These are phyloP conservation scores for Raphidocelis subcapitata DNA, from an alignment of 139 green algal species.

Conservation along the genomic window DNA sequence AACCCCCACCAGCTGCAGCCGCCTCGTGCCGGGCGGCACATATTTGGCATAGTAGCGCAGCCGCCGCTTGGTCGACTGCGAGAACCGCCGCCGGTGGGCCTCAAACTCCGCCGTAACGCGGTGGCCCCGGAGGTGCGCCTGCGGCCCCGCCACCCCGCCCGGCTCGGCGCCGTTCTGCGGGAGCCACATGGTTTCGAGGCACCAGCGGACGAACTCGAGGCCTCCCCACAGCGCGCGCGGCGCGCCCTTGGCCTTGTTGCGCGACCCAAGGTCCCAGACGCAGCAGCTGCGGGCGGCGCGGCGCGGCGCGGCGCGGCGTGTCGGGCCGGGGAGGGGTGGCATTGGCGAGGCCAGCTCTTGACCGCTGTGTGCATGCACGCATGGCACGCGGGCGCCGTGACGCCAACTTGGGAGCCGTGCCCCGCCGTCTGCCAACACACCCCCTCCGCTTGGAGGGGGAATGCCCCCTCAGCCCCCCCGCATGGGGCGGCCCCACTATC, in stretches of 20 bases:
- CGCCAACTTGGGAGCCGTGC: neutral
- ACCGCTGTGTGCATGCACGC: neutral
- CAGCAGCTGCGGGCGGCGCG: slow-evolving; percentile 44
- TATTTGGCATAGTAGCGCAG: slow-evolving; percentile 3
- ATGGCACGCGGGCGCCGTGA: neutral
- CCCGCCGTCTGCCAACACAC: neutral
- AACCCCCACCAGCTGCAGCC: too few relatives aligned
- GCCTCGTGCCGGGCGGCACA: too few relatives aligned
- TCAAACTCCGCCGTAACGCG: slow-evolving; percentile 45
- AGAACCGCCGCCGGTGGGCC: slow-evolving; percentile 24
- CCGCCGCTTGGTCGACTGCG: slow-evolving; percentile 37
- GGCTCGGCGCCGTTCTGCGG: neutral
- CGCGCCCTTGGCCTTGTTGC: slow-evolving; percentile 50
- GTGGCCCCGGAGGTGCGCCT: slow-evolving; percentile 43
- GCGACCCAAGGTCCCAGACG: slow-evolving; percentile 55
- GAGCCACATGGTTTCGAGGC: slow-evolving; percentile 15
- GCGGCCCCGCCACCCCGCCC: neutral
- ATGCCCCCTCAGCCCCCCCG: neutral
- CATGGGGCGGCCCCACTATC: too few relatives aligned
- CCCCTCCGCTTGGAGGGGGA: neutral
- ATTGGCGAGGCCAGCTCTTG: neutral
- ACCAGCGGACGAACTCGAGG: slow-evolving; percentile 54
- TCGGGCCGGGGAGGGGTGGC: neutral
- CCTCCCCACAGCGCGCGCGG: slow-evolving; percentile 75
- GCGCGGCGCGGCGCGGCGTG: neutral